phyloP scores from a whole-genome alignment of 1,284 basidiomycete genomes.

The Cryptococcus neoformans region DNA sequence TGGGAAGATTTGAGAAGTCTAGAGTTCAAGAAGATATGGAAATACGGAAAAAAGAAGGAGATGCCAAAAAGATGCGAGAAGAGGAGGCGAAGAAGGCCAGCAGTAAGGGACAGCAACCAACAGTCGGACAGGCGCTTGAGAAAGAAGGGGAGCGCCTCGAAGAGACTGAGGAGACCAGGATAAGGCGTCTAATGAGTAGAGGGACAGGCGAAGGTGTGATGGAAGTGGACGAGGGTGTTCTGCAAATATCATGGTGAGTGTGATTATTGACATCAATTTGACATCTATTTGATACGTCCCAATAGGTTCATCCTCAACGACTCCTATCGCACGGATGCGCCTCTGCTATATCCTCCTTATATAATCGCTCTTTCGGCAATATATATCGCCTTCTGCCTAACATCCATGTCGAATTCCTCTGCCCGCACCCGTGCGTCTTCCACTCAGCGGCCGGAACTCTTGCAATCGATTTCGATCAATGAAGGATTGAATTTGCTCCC shows the following conservation, averaged over 20 bases:
- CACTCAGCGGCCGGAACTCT: conserved; percentile 52
- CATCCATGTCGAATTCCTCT: conserved; percentile 29
- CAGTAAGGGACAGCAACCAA: neutral
- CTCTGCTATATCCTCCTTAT: conserved; percentile 88
- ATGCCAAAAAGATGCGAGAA: conserved; percentile 30
- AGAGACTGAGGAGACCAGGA: conserved; percentile 36
- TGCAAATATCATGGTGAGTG: conserved; percentile 53
- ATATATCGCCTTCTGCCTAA: conserved; percentile 67
- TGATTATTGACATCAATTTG: no score
- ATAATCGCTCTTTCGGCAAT: conserved; percentile 87
- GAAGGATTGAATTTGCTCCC: conserved; percentile 31
- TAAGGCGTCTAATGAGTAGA: conserved; percentile 40
- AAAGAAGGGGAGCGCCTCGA: conserved; percentile 10
- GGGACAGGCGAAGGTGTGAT: conserved; percentile 47
- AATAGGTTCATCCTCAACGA: conserved; percentile 94
- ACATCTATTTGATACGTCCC: neutral
- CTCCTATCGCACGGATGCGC: conserved; percentile 85
- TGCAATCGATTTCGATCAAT: conserved; percentile 38
- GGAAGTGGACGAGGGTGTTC: conserved; percentile 52
- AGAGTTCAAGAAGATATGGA: conserved; percentile 42
- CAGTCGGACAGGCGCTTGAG: neutral
- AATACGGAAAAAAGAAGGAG: conserved; percentile 24
- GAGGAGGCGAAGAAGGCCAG: conserved; percentile 23
- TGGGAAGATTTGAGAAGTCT: conserved; percentile 36
- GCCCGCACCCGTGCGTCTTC: conserved; percentile 50